Percentiles rank a stretch among this genome's conserved stretches.
Conservation (phyloP, 257 asterid genomes). For the Anisodus tanguticus region DNA sequence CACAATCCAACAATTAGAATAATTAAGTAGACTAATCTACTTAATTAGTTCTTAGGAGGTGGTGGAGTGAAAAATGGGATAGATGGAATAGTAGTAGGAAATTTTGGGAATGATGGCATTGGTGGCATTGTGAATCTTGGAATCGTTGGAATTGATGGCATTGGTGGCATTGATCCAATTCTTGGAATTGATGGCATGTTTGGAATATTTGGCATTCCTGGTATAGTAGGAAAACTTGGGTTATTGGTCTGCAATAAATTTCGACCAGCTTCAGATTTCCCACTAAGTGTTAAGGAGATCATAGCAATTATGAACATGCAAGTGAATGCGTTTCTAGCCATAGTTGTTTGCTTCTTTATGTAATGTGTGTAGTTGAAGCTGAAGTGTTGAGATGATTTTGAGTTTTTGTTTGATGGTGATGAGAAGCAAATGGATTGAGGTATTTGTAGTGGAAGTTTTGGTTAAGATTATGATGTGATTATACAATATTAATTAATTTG, state of each 20-base stretch:
- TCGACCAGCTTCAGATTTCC: slow-evolving; percentile 37
- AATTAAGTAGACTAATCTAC: neutral
- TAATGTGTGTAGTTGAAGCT: neutral
- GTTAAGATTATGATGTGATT: neutral
- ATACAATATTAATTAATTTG: neutral
- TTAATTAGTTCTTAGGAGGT: slow-evolving; percentile 38
- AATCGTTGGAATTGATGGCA: slow-evolving; percentile 31
- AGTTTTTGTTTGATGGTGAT: slow-evolving; percentile 13
- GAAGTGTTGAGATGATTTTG: neutral
- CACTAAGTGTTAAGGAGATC: neutral
- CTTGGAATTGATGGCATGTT: slow-evolving; percentile 36
- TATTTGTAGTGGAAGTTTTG: slow-evolving; percentile 20
- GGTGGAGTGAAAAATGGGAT: slow-evolving; percentile 41
- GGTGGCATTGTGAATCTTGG: slow-evolving; percentile 35
- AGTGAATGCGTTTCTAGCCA: slow-evolving; percentile 33
- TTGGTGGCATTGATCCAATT: slow-evolving; percentile 37
- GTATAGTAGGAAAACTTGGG: slow-evolving; percentile 36
- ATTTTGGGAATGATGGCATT: slow-evolving; percentile 31
- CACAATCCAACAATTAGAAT: neutral
- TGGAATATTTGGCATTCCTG: slow-evolving; percentile 36
- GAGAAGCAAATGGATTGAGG: neutral
- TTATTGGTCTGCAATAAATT: slow-evolving; percentile 35
- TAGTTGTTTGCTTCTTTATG: neutral
- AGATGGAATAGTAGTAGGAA: slow-evolving; percentile 38
- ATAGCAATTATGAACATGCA: slow-evolving; percentile 33